Evolutionary conservation across 352 stramenopile genomes (phyloP).

Genomic region (Globisporangium apiculatum): DNA sequence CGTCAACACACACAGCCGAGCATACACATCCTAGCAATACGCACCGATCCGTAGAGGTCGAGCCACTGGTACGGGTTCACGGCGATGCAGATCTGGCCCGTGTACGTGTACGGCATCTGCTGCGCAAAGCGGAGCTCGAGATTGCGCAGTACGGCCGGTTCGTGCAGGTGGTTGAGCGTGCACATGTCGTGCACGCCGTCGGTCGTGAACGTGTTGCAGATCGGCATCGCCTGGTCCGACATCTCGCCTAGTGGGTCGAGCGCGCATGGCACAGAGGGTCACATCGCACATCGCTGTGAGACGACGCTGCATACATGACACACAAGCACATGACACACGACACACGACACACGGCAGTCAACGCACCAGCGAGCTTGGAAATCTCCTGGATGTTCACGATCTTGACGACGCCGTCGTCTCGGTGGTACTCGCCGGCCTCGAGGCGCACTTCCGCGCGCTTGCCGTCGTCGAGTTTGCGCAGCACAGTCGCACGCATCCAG

Average conservation of each 20-base stretch:
- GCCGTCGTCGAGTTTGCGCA: constrained; percentile 44
- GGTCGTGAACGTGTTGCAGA: constrained; percentile 70
- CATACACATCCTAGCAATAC: neutral
- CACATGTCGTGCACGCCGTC: constrained; percentile 73
- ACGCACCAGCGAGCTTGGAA: constrained; percentile 40
- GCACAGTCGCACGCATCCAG: constrained; percentile 73
- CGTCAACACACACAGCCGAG: neutral
- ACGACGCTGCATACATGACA: neutral
- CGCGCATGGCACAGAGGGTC: no score
- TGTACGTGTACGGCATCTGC: constrained; percentile 78
- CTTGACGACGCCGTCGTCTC: constrained; percentile 53
- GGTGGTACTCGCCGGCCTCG: constrained; percentile 42
- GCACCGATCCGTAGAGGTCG: constrained; percentile 50
- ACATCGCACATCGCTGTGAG: neutral
- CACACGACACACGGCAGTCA: neutral
- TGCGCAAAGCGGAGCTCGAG: constrained; percentile 61
- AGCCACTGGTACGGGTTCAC: constrained; percentile 83
- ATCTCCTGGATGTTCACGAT: constrained; percentile 61
- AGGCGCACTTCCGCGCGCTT: constrained; percentile 50
- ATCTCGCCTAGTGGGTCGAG: constrained; percentile 33
- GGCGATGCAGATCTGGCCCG: constrained; percentile 70
- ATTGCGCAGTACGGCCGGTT: constrained; percentile 74
- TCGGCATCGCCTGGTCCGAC: constrained; percentile 71
- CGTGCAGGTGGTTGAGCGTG: constrained; percentile 74
- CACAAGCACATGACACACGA: no score